These are phyloP conservation scores for Rhynchosporium graminicola DNA, from an alignment of 2,329 filamentous ascomycete genomes.

Conservation along the genomic window DNA sequence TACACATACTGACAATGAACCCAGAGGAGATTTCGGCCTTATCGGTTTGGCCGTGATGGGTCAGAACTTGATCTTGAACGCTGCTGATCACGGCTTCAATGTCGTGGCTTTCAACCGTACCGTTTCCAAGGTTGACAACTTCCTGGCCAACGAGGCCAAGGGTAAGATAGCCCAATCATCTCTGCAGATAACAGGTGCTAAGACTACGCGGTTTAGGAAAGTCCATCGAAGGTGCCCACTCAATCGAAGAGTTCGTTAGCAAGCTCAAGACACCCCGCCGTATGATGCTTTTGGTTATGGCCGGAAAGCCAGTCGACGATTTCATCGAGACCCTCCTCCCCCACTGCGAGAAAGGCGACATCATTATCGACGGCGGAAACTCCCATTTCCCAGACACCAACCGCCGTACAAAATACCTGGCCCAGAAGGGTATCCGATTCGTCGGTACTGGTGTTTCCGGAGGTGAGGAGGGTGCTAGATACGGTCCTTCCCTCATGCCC, in stretches of 20 bases:
- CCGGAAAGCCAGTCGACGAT: conserved; percentile 95
- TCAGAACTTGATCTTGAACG: conserved; percentile 88
- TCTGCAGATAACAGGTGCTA: conserved; percentile 16
- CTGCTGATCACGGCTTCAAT: conserved; percentile 90
- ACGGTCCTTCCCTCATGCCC: conserved; percentile 97
- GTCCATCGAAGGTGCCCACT: conserved; percentile 90
- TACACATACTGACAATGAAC: conserved; percentile 35
- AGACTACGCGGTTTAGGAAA: conserved; percentile 60
- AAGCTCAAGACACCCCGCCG: conserved; percentile 98
- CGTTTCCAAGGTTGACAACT: conserved; percentile 94
- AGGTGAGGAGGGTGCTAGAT: conserved; percentile 98
- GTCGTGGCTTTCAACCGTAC: conserved; percentile 99
- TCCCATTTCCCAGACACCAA: conserved; percentile 99
- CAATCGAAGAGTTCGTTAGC: conserved; percentile 87
- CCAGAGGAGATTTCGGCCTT: conserved; percentile 74
- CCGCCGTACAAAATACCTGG: conserved; percentile 89
- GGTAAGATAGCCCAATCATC: conserved; percentile 46
- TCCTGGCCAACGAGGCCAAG: conserved; percentile 89
- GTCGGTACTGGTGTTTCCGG: conserved; percentile 97
- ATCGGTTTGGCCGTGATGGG: conserved; percentile 91
- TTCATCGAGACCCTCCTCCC: conserved; percentile 96
- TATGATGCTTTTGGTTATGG: conserved; percentile 99
- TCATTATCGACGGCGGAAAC: conserved; percentile 99
- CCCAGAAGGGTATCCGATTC: conserved; percentile 85
- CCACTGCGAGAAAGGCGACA: conserved; percentile 81